Evolutionary conservation across 192 early-diverging fungal species (phyloP).

Genomic region (Radiomyces spectabilis): DNA sequence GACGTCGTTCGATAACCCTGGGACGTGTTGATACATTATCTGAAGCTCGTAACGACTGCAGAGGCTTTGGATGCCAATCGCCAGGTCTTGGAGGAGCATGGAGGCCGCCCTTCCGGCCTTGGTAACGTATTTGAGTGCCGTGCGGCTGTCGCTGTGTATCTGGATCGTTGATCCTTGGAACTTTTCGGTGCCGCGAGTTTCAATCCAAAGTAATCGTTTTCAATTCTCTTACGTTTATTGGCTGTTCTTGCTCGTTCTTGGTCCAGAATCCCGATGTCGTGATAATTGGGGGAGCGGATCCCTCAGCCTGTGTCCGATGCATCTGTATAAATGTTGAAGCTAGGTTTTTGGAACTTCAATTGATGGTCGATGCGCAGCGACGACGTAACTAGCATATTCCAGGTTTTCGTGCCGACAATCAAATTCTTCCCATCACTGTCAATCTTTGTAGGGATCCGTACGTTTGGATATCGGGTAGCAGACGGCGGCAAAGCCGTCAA

Average conservation of each 20-base stretch:
- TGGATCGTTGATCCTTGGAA: neutral
- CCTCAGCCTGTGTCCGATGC: constrained; percentile 16
- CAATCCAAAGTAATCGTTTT: neutral
- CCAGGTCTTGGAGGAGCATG: neutral
- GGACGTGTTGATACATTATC: neutral
- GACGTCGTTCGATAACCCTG: neutral
- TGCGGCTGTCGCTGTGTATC: neutral
- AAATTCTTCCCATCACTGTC: too few species aligned
- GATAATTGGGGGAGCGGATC: neutral
- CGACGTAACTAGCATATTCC: too few species aligned
- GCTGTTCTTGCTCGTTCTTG: neutral
- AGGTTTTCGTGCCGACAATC: too few species aligned
- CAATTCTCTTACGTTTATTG: constrained; percentile 1
- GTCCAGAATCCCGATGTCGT: constrained; percentile 5
- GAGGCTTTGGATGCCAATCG: neutral
- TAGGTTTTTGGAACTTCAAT: too few species aligned
- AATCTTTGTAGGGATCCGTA: too few species aligned
- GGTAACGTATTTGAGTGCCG: constrained; percentile 7
- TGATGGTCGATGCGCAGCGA: too few species aligned
- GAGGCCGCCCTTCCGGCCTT: constrained; percentile 6
- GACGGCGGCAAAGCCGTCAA: too few species aligned
- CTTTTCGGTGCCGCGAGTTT: neutral
- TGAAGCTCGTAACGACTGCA: neutral
- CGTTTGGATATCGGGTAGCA: too few species aligned
- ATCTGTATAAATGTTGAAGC: constrained; percentile 8